Evolutionary conservation across 1,284 basidiomycete genomes (phyloP), one percentile per base, ranked within the genome.

Genomic region (Cutaneotrichosporon cutaneum): DNA sequence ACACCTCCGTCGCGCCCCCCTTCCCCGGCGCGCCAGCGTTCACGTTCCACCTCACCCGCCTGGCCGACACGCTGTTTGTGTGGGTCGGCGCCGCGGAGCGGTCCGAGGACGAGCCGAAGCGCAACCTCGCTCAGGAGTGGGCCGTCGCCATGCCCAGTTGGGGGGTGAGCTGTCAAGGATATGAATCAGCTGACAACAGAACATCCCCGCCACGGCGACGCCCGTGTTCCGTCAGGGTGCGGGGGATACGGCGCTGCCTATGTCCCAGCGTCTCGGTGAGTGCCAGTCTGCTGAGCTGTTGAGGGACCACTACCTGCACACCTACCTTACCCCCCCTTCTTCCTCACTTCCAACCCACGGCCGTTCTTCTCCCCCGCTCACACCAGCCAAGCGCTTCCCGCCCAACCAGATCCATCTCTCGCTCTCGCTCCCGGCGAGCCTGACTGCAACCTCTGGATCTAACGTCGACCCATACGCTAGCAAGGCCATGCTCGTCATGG

Each of bases 261-360:
- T 92, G 86, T 85, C 89, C 53, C 87, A 87, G 78, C 84, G 90
- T 67, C 82, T 92, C 72, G 89, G 90, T 91, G 80, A 82, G 83
- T 78, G 24, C 14, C 14, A n/a, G 21, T 13, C 35, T 39, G 58
- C 22, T n/a, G n/a, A n/a, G n/a, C n/a, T n/a, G 26, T 3, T 22
- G 22, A 47, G 10, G 45, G 27, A 39, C 4, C 18, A 42, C 3
- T 8, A n/a, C 18, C 9, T n/a, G 39, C 7, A 7, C 8, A 8
- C 18, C 39, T 42, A 18, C 39, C 39, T 39, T 39, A 11, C 39
- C 7, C 39, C 18, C 39, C 18, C 39, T n/a, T n/a, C 39, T 42
- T 18, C 39, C 18, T 6, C 18, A 2, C 53, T 42, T 4, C 14
- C 54, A 24, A 24, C 18, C 39, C 39, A 18, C 18, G 1, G 18